Evolutionary conservation across 2,329 filamentous ascomycete genomes (phyloP).

Genomic region (Fusarium sp.): DNA sequence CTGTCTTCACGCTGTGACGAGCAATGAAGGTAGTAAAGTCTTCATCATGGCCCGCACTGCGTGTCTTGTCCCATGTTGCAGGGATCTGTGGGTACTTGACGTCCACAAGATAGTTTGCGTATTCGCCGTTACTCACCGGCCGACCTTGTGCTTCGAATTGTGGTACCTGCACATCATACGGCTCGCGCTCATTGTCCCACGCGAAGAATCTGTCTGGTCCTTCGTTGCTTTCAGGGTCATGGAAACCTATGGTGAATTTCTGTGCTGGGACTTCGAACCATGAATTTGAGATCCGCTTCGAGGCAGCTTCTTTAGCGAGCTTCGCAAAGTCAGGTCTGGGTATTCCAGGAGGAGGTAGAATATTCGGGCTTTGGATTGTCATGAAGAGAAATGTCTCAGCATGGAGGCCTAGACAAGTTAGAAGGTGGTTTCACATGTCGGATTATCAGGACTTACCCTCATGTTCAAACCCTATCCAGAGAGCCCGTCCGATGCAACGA

Average conservation of each 20-base stretch:
- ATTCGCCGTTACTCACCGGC: conserved; percentile 28
- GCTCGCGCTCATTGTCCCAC: conserved; percentile 34
- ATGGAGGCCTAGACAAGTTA: conserved; percentile 14
- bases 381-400: conserved; percentile 32
- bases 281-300: neutral
- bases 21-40: conserved; percentile 8
- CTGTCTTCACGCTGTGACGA: conserved; percentile 22
- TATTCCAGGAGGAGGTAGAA: neutral
- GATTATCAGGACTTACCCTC: neutral
- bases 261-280: conserved; percentile 7
- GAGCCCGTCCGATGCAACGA: conserved; percentile 9
- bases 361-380: conserved; percentile 22
- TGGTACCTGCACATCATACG: neutral
- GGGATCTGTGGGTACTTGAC: neutral
- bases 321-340: conserved; percentile 9
- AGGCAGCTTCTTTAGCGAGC: conserved; percentile 24
- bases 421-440: neutral
- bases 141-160: conserved; percentile 13
- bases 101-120: conserved; percentile 2
- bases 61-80: conserved; percentile 12
- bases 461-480: conserved; percentile 38
- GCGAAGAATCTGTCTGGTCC: conserved; percentile 29
- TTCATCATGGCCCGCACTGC: neutral
- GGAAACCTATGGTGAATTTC: conserved; percentile 10
- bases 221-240: conserved; percentile 10